Conservation (phyloP, 768 basidiomycete genomes). For the Boletales sp. region DNA sequence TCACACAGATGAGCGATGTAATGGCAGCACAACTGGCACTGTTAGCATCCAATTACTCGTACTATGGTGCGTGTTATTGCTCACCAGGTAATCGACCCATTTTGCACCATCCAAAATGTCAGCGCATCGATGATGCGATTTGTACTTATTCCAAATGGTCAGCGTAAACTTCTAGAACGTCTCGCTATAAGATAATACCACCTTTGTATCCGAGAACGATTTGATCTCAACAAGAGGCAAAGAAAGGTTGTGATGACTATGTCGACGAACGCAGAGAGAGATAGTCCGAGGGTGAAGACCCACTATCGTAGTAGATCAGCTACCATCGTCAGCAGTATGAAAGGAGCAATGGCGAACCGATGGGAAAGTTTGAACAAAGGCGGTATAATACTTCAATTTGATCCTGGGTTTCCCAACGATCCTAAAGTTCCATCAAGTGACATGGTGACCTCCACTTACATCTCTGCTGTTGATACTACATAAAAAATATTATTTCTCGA, state of each 20-base stretch:
- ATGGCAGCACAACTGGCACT: constrained; percentile 11
- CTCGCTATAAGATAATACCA: constrained; percentile 8
- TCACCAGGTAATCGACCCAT: constrained; percentile 22
- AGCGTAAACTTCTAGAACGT: neutral
- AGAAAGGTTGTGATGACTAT: constrained; percentile 43
- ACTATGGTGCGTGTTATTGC: neutral
- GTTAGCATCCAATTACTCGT: neutral
- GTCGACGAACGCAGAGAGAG: constrained; percentile 44
- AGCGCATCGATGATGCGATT: constrained; percentile 19
- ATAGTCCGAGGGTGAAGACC: constrained; percentile 44
- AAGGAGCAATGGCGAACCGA: constrained; percentile 2
- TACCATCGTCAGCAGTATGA: neutral
- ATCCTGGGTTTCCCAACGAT: constrained; percentile 8
- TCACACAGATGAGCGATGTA: constrained; percentile 18
- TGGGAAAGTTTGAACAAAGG: constrained; percentile 10
- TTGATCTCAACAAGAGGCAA: constrained; percentile 38
- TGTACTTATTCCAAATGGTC: constrained; percentile 8
- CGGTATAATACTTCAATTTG: constrained; percentile 2
- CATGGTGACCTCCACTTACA: constrained; percentile 8
- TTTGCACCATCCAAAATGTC: constrained; percentile 21
- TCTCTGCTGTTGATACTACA: constrained; percentile 20
- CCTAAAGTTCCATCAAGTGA: neutral
- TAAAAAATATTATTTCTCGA: neutral
- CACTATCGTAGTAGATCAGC: constrained; percentile 29
- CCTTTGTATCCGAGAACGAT: constrained; percentile 36